Percentiles rank a stretch among this genome's conserved stretches.
phyloP scores from a whole-genome alignment of 371 early-diverging fungal genomes.

The Mortierella sp. region DNA sequence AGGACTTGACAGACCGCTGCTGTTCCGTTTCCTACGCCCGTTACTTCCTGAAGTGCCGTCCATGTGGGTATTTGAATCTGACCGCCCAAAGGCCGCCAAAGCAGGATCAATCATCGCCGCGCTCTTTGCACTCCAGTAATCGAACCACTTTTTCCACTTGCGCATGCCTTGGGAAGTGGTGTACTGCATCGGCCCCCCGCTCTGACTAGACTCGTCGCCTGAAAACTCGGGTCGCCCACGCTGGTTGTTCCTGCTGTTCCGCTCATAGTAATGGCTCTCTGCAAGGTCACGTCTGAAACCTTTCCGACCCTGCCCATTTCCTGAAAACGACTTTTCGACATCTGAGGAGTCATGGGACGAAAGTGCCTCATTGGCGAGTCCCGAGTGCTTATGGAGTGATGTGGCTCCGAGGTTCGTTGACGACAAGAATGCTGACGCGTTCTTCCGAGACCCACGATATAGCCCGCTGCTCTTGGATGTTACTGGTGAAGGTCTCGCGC shows the following conservation, averaged over 20 bases:
- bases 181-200: slow-evolving; percentile 44
- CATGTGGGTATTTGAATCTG: slow-evolving; percentile 22
- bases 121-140: slow-evolving; percentile 54
- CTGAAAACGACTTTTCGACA: slow-evolving; percentile 20
- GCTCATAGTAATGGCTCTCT: slow-evolving; percentile 11
- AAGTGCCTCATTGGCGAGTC: slow-evolving; percentile 16
- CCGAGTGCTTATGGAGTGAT: not conserved
- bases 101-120: slow-evolving; percentile 56
- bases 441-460: slow-evolving; percentile 12
- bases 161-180: slow-evolving; percentile 55
- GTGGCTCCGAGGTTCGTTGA: slow-evolving; percentile 26
- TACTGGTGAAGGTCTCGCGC: slow-evolving; percentile 22
- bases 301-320: not conserved
- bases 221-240: slow-evolving; percentile 19
- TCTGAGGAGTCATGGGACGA: slow-evolving; percentile 54
- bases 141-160: slow-evolving; percentile 57
- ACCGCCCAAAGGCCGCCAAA: slow-evolving; percentile 42
- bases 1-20: slow-evolving; percentile 43
- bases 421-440: slow-evolving; percentile 24
- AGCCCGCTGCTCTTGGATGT: slow-evolving; percentile 15
- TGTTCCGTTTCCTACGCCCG: slow-evolving; percentile 31
- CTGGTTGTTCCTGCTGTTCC: slow-evolving; percentile 1
- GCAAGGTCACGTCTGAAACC: not conserved
- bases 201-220: slow-evolving; percentile 42
- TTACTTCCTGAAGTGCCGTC: slow-evolving; percentile 19